phyloP scores from a whole-genome alignment of 1,139 yeast genomes.

The Geotrichum fermentans region DNA sequence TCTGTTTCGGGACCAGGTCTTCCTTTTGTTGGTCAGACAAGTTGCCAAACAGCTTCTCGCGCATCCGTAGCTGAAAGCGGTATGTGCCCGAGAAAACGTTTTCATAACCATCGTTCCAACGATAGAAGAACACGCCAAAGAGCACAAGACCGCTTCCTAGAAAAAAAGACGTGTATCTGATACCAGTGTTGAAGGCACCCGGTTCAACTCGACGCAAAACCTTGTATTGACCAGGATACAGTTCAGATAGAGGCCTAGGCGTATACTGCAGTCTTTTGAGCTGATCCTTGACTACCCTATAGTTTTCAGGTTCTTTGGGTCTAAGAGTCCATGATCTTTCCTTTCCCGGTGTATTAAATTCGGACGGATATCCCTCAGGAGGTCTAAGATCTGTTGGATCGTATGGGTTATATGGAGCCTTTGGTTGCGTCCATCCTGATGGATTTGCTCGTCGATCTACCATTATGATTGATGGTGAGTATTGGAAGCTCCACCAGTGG shows the following conservation, averaged over 20 bases:
- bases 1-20: slow-evolving; percentile 49
- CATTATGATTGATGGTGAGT: neutral
- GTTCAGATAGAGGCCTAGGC: slow-evolving; percentile 68
- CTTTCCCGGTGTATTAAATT: slow-evolving; percentile 43
- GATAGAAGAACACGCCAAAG: slow-evolving; percentile 60
- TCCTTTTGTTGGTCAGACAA: slow-evolving; percentile 56
- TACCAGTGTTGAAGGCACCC: slow-evolving; percentile 50
- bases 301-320: slow-evolving; percentile 66
- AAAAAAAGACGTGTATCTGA: slow-evolving; percentile 28
- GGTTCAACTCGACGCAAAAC: slow-evolving; percentile 59
- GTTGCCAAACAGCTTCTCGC: slow-evolving; percentile 50
- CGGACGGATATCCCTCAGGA: slow-evolving; percentile 81
- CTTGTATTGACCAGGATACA: slow-evolving; percentile 76
- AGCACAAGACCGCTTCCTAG: slow-evolving; percentile 26
- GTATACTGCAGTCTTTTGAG: slow-evolving; percentile 71
- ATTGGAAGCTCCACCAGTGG: neutral
- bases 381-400: slow-evolving; percentile 76
- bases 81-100: slow-evolving; percentile 68
- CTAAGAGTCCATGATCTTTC: slow-evolving; percentile 49
- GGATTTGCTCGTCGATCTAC: slow-evolving; percentile 66
- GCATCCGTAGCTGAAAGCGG: slow-evolving; percentile 52
- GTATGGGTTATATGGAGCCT: slow-evolving; percentile 80
- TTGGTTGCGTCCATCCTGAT: slow-evolving; percentile 76
- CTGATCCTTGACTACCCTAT: slow-evolving; percentile 63
- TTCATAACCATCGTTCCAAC: slow-evolving; percentile 84